These are phyloP conservation scores for Barnettozyma botsteinii DNA, from an alignment of 805 yeast genomes.

Conservation along the genomic window DNA sequence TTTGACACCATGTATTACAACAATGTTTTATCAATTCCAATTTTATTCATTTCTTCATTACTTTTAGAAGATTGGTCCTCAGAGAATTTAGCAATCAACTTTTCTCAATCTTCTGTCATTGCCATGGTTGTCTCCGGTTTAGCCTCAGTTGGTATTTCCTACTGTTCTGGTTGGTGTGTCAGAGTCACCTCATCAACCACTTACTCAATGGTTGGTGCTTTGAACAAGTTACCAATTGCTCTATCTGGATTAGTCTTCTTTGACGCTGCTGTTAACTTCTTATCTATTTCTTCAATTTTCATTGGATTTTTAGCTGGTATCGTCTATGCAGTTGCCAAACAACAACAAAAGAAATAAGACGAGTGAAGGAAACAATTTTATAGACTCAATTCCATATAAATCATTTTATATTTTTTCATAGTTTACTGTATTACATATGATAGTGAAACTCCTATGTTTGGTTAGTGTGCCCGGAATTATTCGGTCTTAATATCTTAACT, in stretches of 20 bases:
- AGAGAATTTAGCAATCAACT: constrained; percentile 66
- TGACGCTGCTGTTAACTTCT: constrained; percentile 90
- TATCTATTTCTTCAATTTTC: constrained; percentile 83
- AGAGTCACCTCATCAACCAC: constrained; percentile 98
- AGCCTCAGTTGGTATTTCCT: constrained; percentile 93
- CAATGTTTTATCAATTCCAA: constrained; percentile 89
- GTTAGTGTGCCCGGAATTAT: too few relatives aligned
- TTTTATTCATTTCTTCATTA: constrained; percentile 69
- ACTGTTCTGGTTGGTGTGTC: constrained; percentile 99
- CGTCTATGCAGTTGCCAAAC: constrained; percentile 92
- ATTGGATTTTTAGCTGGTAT: constrained; percentile 94
- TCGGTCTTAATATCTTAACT: too few relatives aligned
- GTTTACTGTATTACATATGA: too few relatives aligned
- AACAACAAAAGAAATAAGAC: constrained; percentile 54
- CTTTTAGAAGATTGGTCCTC: constrained; percentile 90
- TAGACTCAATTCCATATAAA: too few relatives aligned
- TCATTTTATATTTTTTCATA: too few relatives aligned
- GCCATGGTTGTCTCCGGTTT: constrained; percentile 89
- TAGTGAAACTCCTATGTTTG: too few relatives aligned
- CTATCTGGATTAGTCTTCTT: constrained; percentile 91
- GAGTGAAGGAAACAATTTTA: neutral
- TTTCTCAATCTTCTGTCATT: constrained; percentile 66
- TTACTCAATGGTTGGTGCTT: constrained; percentile 98
- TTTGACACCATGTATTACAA: constrained; percentile 98
- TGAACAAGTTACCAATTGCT: constrained; percentile 97